Base-by-base conservation (phyloP, 2,329 filamentous ascomycete species). In the Chaetomiaceae sp. region DNA sequence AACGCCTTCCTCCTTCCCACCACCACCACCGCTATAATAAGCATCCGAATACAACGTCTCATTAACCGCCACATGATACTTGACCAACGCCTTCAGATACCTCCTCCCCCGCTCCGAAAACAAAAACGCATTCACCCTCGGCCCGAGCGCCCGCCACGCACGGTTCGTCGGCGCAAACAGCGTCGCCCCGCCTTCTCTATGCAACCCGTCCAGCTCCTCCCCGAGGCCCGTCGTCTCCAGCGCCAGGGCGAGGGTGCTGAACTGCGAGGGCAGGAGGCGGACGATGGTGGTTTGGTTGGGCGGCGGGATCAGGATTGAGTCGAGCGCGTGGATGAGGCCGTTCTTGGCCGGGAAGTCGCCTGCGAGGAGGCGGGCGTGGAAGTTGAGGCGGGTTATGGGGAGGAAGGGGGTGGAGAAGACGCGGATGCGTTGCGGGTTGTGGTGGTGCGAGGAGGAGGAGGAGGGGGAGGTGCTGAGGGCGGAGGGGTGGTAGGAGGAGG, bases 1-100 rank as follows among this genome's bases (percentile, higher is more conserved):
- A 22, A 9, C 31, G 38, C 68, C 63, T 1, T 88, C 61, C 0
- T 12, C 45, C n/a, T 31, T 9, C 9, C 8, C 27, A 9, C 14
- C 14, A 3, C 17, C 45, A 7, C 23, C 61, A 0, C 22, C 47
- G 5, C 23, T 77, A 72, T 91, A 94, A 66, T 85, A 88, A 5
- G 85, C 87, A 65, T 96, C 91, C 6, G 86, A 89, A 75, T 96
- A 96, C 0, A 95, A 72, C 0, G 88, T 91, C 55, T 84, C 78
- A 64, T 88, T 82, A 38, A 83, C 78, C 1, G 87, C 86, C 45
- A 91, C 78, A 64, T 92, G 88, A 66, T 95, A 95, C 72, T 89
- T 76, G 15, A 95, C 75, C 42, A 96, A 73, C 0, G 89, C 89
- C 60, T 81, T 83, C 17, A 96, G 79, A 66, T 89, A 95, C 68